Base-by-base conservation (phyloP, 352 stramenopile species). In the Globisporangium acanthophoron region DNA sequence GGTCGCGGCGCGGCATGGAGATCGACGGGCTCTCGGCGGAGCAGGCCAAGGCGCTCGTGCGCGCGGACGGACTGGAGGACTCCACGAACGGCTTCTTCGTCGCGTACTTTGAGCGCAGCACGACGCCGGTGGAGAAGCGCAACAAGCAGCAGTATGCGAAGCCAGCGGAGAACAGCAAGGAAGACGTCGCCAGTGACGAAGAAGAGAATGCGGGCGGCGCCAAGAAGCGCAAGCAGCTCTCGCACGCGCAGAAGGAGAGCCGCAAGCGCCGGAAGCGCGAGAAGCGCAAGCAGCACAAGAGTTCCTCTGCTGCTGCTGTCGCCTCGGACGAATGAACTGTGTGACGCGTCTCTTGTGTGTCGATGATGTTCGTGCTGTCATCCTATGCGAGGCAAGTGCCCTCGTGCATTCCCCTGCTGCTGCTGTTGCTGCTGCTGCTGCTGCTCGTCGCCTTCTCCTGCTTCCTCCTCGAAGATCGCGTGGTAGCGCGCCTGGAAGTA, bases 41-140 rank as follows among this genome's bases (percentile, higher is more conserved):
- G 13, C 70, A 97, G 47, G 74, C 86, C 6, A 67, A 81, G n/a
- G 77, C 76, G 61, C 69, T 99, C 11, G 91, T 98, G 52, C 80
- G 96, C 27, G 93, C 90, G 11, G 85, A 98, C 69, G 80, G 86
- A 1, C 76, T 95, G 41, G 91, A 97, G 50, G 92, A 98, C 71
- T 85, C 80, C 45, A 98, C 95, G 4, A 98, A 98, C 70, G 96
- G 96, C 21, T 99, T 99, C 70, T 99, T 99, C 64, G 94, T 99
- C 5, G 82, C 88, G 33, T 97, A 97, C 69, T 98, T 99, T 71
- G 90, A 97, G 60, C 81, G 94, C 5, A 53, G 61, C 5, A 44
- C 63, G 15, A 35, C 31, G n/a, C 37, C 43, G 1, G 55, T 45
- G 37, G 56, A 48, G 3, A 47, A 54, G 43, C 3, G 20, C 24